A percentile compares a stretch with the other conserved stretches of the same genome.
These are phyloP conservation scores for Galerina marginata DNA, from an alignment of 768 basidiomycete species.

Conservation along the genomic window DNA sequence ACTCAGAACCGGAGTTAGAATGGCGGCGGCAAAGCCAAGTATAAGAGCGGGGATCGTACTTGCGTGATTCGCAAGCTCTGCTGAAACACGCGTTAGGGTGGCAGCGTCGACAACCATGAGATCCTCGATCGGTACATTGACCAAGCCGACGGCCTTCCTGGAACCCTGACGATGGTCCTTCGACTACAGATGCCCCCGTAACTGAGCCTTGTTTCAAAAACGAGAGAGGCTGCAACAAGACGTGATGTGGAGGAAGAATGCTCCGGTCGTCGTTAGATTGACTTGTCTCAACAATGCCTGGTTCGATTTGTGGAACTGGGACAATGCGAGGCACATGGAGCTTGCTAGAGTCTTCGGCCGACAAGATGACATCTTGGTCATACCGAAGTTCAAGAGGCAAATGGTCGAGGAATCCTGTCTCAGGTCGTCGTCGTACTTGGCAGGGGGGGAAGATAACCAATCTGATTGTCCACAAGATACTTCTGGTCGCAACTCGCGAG, in stretches of 20 bases:
- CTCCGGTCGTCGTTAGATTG: neutral
- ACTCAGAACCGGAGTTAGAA: conserved; percentile 21
- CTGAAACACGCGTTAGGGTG: conserved; percentile 6
- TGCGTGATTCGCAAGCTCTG: conserved; percentile 3
- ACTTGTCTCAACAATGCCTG: neutral
- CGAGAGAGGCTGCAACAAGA: conserved; percentile 6
- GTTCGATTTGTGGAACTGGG: neutral
- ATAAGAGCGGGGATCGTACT: conserved; percentile 10
- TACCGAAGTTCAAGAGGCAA: conserved; percentile 12
- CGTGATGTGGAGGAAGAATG: conserved; percentile 8
- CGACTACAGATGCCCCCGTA: conserved; percentile 9
- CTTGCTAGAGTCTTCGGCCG: neutral
- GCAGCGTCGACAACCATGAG: conserved; percentile 15
- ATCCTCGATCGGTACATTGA: conserved; percentile 7
- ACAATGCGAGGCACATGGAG: conserved; percentile 14
- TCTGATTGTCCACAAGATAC: conserved; percentile 33
- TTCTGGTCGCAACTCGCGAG: conserved; percentile 34
- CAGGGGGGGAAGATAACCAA: conserved; percentile 34
- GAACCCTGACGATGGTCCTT: conserved; percentile 2
- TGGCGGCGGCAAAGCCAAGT: conserved; percentile 20
- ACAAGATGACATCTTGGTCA: conserved; percentile 16
- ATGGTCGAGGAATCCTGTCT: conserved; percentile 13
- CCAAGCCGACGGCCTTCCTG: conserved; percentile 15
- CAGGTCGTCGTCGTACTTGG: conserved; percentile 16
- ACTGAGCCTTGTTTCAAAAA: conserved; percentile 14